Conservation (phyloP, 1,139 yeast species). For the Blastobotrys serpentis region DNA sequence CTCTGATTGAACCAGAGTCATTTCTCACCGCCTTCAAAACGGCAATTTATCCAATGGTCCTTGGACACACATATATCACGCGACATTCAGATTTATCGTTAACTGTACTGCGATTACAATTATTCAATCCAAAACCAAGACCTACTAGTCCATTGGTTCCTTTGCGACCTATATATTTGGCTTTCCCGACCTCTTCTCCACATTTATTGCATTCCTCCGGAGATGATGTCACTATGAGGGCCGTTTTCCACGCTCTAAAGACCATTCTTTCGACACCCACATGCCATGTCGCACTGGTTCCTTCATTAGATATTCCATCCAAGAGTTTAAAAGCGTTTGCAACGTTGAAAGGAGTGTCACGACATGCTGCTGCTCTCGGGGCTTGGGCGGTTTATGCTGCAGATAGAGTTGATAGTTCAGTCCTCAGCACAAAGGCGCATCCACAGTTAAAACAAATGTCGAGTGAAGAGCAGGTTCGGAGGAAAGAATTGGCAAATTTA, state of each 20-base stretch:
- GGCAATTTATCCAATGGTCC: conserved; percentile 43
- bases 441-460: conserved; percentile 6
- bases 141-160: conserved; percentile 45
- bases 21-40: conserved; percentile 51
- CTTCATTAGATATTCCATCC: conserved; percentile 48
- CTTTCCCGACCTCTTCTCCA: conserved; percentile 67
- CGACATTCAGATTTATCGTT: conserved; percentile 63
- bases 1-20: conserved; percentile 40
- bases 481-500: conserved; percentile 31
- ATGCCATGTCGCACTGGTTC: conserved; percentile 37
- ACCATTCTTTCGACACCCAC: conserved; percentile 46
- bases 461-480: conserved; percentile 15
- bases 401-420: conserved; percentile 29
- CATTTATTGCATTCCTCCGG: conserved; percentile 57
- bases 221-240: conserved; percentile 48
- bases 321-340: conserved; percentile 55
- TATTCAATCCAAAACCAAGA: conserved; percentile 50
- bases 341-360: conserved; percentile 57
- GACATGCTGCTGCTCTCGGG: conserved; percentile 29
- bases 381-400: conserved; percentile 33
- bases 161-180: conserved; percentile 61
- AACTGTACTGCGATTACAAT: conserved; percentile 61
- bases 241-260: conserved; percentile 61
- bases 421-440: conserved; percentile 7
- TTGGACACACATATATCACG: conserved; percentile 60